Conservation (phyloP, 148 eudicot species). For the Camellia japonica region DNA sequence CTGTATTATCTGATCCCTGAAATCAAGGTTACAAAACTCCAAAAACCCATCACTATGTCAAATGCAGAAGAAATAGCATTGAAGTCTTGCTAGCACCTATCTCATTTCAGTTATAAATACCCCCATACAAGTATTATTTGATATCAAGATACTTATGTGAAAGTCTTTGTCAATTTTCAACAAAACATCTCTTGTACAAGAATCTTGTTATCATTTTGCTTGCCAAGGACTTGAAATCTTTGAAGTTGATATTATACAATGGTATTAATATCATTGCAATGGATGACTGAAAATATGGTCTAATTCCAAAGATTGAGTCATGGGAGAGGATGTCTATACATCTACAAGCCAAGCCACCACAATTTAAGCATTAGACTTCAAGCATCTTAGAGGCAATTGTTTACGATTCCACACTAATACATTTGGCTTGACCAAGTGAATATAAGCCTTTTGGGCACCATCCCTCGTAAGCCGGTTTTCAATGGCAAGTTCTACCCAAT, state of each 20-base stretch:
- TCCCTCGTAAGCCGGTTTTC: too few species aligned
- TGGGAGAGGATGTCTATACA: neutral
- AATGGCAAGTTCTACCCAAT: too few species aligned
- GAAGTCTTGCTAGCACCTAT: neutral
- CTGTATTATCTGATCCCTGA: too few species aligned
- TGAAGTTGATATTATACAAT: neutral
- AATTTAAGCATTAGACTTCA: neutral
- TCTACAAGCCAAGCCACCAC: neutral
- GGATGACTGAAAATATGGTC: neutral
- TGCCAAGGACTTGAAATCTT: neutral
- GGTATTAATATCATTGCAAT: neutral
- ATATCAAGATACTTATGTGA: neutral
- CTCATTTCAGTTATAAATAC: neutral
- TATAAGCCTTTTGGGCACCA: too few species aligned
- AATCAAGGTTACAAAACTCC: too few species aligned
- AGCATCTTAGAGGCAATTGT: neutral
- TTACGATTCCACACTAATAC: too few species aligned
- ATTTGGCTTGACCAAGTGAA: too few species aligned
- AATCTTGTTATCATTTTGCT: neutral
- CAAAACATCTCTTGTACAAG: neutral
- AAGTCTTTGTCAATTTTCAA: neutral
- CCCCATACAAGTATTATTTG: neutral
- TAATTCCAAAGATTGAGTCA: neutral
- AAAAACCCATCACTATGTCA: too few species aligned
- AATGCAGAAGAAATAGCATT: neutral